These are phyloP conservation scores for Trichoderma lentiforme DNA, from an alignment of 2,329 filamentous ascomycete species.

Conservation along the genomic window DNA sequence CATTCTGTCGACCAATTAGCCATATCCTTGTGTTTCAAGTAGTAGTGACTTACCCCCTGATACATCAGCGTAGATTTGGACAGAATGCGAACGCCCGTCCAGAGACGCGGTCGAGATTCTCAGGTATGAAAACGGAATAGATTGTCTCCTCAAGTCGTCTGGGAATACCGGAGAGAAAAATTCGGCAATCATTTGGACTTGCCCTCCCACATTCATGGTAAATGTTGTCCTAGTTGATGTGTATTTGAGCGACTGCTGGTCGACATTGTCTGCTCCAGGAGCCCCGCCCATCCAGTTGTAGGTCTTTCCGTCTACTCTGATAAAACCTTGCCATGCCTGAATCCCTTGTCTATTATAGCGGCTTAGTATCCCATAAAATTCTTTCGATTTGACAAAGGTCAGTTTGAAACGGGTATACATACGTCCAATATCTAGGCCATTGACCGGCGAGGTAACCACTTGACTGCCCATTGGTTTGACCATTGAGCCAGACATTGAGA, in stretches of 20 bases:
- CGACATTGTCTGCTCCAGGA: constrained; percentile 45
- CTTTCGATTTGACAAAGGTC: background rate
- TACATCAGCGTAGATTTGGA: constrained; percentile 71
- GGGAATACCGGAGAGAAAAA: constrained; percentile 70
- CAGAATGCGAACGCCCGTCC: constrained; percentile 60
- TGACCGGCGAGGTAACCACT: constrained; percentile 65
- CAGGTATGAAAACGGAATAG: constrained; percentile 68
- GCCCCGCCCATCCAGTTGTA: constrained; percentile 68
- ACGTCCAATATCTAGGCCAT: constrained; percentile 70
- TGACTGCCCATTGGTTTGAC: constrained; percentile 58
- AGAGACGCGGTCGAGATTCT: constrained; percentile 59
- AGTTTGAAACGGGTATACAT: constrained; percentile 31
- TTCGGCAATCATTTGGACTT: constrained; percentile 62
- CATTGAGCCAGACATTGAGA: constrained; percentile 65
- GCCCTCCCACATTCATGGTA: constrained; percentile 59
- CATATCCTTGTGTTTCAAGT: background rate
- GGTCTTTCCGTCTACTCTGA: constrained; percentile 61
- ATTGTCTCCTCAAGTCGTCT: constrained; percentile 63
- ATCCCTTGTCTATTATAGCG: constrained; percentile 36
- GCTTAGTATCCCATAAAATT: constrained; percentile 22
- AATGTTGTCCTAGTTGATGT: constrained; percentile 72
- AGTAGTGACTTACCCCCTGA: constrained; percentile 36
- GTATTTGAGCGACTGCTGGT: constrained; percentile 64
- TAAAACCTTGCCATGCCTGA: constrained; percentile 65
- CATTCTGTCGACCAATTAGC: constrained; percentile 53